Evolutionary conservation across 2,329 filamentous ascomycete genomes (phyloP), one percentile per base, ranked within the genome.

Genomic region (Aspergillus tubingensis): DNA sequence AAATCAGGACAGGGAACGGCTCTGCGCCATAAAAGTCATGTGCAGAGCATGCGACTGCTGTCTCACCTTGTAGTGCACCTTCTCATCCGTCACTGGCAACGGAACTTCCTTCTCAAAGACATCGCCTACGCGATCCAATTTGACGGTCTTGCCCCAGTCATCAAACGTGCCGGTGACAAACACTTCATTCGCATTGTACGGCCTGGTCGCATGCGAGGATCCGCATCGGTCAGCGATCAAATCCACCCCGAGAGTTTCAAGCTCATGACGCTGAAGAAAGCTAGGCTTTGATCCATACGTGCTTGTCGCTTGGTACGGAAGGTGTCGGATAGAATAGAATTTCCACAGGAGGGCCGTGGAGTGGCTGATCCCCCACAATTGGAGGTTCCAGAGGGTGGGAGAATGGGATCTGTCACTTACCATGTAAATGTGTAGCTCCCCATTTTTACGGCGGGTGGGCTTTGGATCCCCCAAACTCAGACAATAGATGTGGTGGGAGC

Each of bases 121-220:
- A 52, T 87, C 82, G 73, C 85, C 90, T 43, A 87, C 83, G 80
- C 91, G 92, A 51, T 92, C 88, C 60, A 99, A 85, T 81, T 90
- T 86, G 76, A 94, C 86, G 59, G 87, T 92, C 83, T 95, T 94
- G 68, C 85, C 85, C 95, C 95, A 99, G 80, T 91, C 85, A 80
- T 98, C 94, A 75, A 98, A 98, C 65, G 91, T 94, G 75, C 95
- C 95, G 43, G 94, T 98, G 70, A 98, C 95, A 78, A 90, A 94
- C 76, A 98, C 94, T 75, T 96, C 90, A 68, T 88, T 85, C 74
- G 91, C 93, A 70, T 87, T 82, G 76, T 95, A 88, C 74, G 89
- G 87, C 94, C 94, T 97, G 79, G 43, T 56, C 19, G 43, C 68
- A 72, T 64, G 69, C 63, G 63, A 72, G 60, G 62, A 62, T 54